These are phyloP conservation scores for Aspergillus oerlinghausenensis DNA, from an alignment of 2,329 filamentous ascomycete species.

Conservation along the genomic window DNA sequence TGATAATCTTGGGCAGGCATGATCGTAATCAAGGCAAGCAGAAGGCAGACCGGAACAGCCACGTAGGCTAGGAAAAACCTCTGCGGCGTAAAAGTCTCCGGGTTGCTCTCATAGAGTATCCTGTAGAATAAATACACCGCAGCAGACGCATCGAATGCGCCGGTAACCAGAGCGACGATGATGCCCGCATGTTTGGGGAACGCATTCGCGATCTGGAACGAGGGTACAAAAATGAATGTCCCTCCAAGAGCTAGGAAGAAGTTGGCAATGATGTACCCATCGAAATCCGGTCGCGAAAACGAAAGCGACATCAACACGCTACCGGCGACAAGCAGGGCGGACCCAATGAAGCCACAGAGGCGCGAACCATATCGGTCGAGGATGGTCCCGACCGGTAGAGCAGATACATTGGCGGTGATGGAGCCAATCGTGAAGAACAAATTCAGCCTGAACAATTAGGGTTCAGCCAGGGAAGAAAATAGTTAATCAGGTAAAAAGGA, in stretches of 20 bases:
- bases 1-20: slow-evolving; percentile 72
- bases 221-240: slow-evolving; percentile 74
- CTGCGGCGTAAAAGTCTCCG: slow-evolving; percentile 41
- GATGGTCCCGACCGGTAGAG: slow-evolving; percentile 77
- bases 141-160: slow-evolving; percentile 77
- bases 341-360: slow-evolving; percentile 66
- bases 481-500: neutral
- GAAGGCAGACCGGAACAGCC: slow-evolving; percentile 62
- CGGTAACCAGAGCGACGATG: slow-evolving; percentile 72
- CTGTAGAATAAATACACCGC: slow-evolving; percentile 73
- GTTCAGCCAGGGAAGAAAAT: slow-evolving; percentile 3
- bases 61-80: slow-evolving; percentile 70
- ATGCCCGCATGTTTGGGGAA: slow-evolving; percentile 71
- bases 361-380: slow-evolving; percentile 80
- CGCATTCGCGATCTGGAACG: slow-evolving; percentile 77
- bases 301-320: slow-evolving; percentile 68
- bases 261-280: slow-evolving; percentile 70
- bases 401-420: slow-evolving; percentile 80
- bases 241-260: slow-evolving; percentile 72
- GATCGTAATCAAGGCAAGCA: slow-evolving; percentile 60
- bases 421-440: slow-evolving; percentile 89
- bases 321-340: slow-evolving; percentile 62
- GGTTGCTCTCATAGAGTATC: slow-evolving; percentile 60
- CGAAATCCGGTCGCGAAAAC: slow-evolving; percentile 55
- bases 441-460: slow-evolving; percentile 54